Percentiles rank a stretch among this genome's conserved stretches.
Conservation (phyloP, 176 grass and related monocot species). For the Aegilops bicornis region DNA sequence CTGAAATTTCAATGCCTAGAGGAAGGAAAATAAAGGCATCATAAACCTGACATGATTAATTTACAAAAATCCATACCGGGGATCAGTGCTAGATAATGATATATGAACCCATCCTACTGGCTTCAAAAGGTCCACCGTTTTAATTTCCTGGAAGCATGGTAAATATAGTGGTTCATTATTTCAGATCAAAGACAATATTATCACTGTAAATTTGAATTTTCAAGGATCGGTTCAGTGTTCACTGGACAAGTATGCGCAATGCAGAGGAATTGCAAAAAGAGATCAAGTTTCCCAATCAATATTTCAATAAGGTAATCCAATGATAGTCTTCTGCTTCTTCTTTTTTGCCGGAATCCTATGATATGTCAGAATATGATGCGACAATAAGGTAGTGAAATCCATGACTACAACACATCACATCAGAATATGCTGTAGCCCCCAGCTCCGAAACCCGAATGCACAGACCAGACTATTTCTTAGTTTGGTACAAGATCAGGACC, state of each 20-base stretch:
- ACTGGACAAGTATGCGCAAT: not conserved
- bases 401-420: not conserved
- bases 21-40: too few relatives aligned
- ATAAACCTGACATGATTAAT: too few relatives aligned
- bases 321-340: not conserved
- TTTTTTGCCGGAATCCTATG: too few relatives aligned
- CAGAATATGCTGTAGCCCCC: not conserved
- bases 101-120: conserved; percentile 94
- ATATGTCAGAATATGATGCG: not conserved
- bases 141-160: conserved; percentile 69
- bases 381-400: not conserved
- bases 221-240: not conserved
- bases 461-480: not conserved
- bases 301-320: not conserved
- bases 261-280: not conserved
- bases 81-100: too few relatives aligned
- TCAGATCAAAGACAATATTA: not conserved
- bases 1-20: too few relatives aligned
- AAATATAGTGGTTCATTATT: not conserved
- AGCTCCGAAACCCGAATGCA: not conserved
- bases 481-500: not conserved
- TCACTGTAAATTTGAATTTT: not conserved
- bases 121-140: conserved; percentile 86
- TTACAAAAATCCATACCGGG: too few relatives aligned
- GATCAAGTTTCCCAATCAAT: not conserved